Base-by-base conservation (phyloP, 768 basidiomycete genomes). In the Leccinum variicolor region DNA sequence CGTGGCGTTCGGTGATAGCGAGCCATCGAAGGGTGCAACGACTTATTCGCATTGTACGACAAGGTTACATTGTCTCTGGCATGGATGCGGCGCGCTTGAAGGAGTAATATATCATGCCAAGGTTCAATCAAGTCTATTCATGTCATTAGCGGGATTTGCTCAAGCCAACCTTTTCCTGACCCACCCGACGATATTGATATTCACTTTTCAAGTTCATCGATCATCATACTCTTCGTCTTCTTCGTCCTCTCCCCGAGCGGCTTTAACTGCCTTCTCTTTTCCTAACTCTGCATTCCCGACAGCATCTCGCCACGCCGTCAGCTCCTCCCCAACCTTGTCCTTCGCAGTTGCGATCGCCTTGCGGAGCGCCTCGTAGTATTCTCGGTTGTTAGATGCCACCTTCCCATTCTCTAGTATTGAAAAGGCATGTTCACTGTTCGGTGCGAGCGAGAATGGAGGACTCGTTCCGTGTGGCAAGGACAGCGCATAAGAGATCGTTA, bases 241-340 rank as follows among this genome's bases (percentile, higher is more conserved):
- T 4, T 77, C 79, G 9, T 76, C 79, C 0, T 80, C 82, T 11
- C 76, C 73, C 0, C 71, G 78, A 9, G 77, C 77, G 8, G 74
- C 72, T 55, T 73, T 75, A 47, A 66, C 70, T 14, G 66, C 72
- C 55, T 72, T 76, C 63, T 90, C 89, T 64, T 88, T 90, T 15
- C 66, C 77, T 63, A 80, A 68, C 68, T 92, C 90, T 7, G 72
- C 66, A 50, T 79, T 86, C 13, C 89, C 87, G 5, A 90, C 84
- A 6, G 80, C 79, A 70, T 92, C 89, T 64, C 86, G 79, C 90
- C 89, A 91, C 6, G 69, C 78, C 0, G 90, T 91, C 69, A 92
- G 68, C 61, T 90, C 86, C 46, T 83, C 77, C 10, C 90, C 90
- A 4, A 89, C 62, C 28, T 77, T 74, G 45, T 74, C 75, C 60